A percentile compares a stretch with the other conserved stretches of the same genome.
These are phyloP conservation scores for Aspergillus carlsbadensis DNA, from an alignment of 495 filamentous ascomycete genomes.

Conservation along the genomic window DNA sequence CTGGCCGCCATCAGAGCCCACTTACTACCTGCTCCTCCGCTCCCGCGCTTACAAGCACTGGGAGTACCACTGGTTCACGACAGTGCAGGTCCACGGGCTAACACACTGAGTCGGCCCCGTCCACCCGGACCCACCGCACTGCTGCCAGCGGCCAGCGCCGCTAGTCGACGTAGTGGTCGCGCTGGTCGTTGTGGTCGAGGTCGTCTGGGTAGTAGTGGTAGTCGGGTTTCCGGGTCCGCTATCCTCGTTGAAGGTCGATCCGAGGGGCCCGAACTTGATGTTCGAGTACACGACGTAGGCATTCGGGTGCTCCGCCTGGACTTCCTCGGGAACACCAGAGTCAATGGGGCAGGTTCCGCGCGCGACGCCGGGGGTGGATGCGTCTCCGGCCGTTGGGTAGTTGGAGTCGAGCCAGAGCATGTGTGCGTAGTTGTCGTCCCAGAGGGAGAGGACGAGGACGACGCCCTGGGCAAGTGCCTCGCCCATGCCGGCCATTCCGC, in stretches of 20 bases:
- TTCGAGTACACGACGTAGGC: conserved; percentile 65
- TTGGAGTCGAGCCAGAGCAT: conserved; percentile 81
- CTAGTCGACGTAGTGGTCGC: conserved; percentile 19
- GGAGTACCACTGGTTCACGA: conserved; percentile 37
- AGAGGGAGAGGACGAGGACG: conserved; percentile 71
- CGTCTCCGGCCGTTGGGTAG: conserved; percentile 57
- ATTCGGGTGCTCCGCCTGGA: conserved; percentile 55
- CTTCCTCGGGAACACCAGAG: conserved; percentile 58
- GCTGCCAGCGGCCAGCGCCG: conserved; percentile 31
- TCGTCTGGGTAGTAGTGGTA: conserved; percentile 21
- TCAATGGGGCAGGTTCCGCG: conserved; percentile 63
- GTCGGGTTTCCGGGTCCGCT: conserved; percentile 11
- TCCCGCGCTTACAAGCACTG: conserved; percentile 33
- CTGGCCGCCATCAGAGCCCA: no score
- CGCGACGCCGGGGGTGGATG: conserved; percentile 56
- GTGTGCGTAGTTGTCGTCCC: conserved; percentile 69
- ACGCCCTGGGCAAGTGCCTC: conserved; percentile 54
- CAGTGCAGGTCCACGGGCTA: conserved; percentile 39
- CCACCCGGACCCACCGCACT: conserved; percentile 48
- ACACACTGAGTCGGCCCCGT: conserved; percentile 36
- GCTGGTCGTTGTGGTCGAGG: conserved; percentile 12
- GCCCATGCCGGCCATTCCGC: conserved; percentile 59
- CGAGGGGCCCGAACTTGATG: conserved; percentile 67
- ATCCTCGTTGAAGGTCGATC: conserved; percentile 51
- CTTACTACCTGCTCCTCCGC: no score